Evolutionary conservation across 1,139 yeast genomes (phyloP), one percentile per base, ranked within the genome.

Genomic region (Protomyces gravidus): DNA sequence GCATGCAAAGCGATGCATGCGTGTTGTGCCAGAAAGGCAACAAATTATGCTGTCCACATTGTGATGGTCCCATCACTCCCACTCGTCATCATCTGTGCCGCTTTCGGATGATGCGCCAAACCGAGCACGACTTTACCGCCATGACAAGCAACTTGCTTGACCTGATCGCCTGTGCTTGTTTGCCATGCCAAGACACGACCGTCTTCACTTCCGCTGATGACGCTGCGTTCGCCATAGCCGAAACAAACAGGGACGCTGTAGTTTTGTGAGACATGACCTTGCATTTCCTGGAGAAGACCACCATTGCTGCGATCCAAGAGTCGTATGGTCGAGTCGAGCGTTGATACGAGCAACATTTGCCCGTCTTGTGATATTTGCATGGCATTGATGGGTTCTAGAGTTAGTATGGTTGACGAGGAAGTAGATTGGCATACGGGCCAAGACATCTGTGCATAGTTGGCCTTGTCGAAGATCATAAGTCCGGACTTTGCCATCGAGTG

Each of bases 171-270:
- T 5, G 92, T 84, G 28, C 78, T 78, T 45, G 85, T 80, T 70
- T 89, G 95, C 96, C 96, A 89, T 23, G 87, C 82, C 70, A 86
- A 87, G 55, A 89, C 80, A 65, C 84, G 84, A 55, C 96, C 96
- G 70, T 89, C 96, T 69, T 89, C 96, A 5, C 95, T 81, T 0
- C 94, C 95, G 3, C 95, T 85, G 0, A 88, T 87, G 1, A 88
- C 79, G 63, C 87, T 76, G 5, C 88, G 78, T 0, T 95, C 96
- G 72, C 86, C 64, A n/a, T 60, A 62, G 17, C 65, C 63, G 49
- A 70, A 66, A 17, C 63, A 52, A 9, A 69, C 66, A 19, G 64
- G 62, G 26, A 68, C 60, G 7, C 73, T 67, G 47, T 66, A 68
- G 56, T 66, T 66, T 6, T 60, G 61, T 57, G 71, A 69, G 19